Base-by-base conservation (phyloP, 1,284 basidiomycete species). In the Puccinia hordei region DNA sequence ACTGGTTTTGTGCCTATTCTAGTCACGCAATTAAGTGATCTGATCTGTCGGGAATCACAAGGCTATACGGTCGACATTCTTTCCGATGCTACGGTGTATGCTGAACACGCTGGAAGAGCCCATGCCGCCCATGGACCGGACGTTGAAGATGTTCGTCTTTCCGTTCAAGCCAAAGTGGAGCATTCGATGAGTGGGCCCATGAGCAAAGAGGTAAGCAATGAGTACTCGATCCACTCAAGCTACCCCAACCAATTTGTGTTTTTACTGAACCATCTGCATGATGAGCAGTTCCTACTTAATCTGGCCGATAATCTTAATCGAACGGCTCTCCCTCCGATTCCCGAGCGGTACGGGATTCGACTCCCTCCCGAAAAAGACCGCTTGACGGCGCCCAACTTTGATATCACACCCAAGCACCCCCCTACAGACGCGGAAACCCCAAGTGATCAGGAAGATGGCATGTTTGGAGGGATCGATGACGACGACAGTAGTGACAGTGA, bases 271-370 rank as follows among this genome's bases (percentile, higher is more conserved):
- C 12, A 6, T 61, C 57, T 51, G 49, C 49, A 35, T 49, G 22
- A 53, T 35, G 12, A 51, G 38, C 84, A 98, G 94, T 94, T 97
- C 86, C 89, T 93, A 13, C 90, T 94, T 53, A 92, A 92, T 9
- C 88, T 98, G 35, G 95, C 97, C 0, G 90, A 93, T 5, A 92
- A 95, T 85, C 92, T 95, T 63, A 99, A 99, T 86, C 89, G 92
- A 0, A 89, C 90, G 41, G 94, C 96, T 0, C 89, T 99, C 4
- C 96, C 96, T 2, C 87, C 93, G 2, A 92, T 98, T 13, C 92
- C 93, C n/a, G 96, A 98, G 87, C 91, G 94, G 0, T 98, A 97
- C 86, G 96, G 95, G 49, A 90, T 98, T 68, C 91, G 95, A 27
- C 87, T 98, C 27, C 96, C 96, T 0, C 91, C 92, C 2, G 85